These are phyloP conservation scores for Penicillium ochrochloron DNA, from an alignment of 495 filamentous ascomycete genomes.

Conservation along the genomic window DNA sequence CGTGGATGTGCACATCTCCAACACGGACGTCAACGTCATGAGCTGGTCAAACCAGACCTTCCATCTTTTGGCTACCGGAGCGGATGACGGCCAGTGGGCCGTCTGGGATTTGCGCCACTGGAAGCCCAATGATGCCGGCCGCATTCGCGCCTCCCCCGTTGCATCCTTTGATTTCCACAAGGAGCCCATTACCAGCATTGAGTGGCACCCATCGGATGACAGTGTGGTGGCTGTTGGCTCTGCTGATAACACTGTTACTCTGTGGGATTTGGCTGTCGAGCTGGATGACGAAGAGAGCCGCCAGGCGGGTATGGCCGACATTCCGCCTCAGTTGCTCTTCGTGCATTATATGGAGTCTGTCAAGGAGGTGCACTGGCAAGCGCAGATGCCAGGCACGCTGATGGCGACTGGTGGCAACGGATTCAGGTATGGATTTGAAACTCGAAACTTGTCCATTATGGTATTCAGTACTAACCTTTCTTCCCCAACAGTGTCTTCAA, in stretches of 20 bases:
- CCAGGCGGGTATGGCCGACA: conserved; percentile 82
- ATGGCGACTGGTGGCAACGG: conserved; percentile 87
- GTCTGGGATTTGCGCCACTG: conserved; percentile 97
- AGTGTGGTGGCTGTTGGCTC: conserved; percentile 90
- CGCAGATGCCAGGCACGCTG: conserved; percentile 89
- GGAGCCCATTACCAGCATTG: conserved; percentile 91
- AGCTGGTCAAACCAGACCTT: conserved; percentile 87
- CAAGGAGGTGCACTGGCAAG: conserved; percentile 97
- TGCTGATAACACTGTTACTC: conserved; percentile 89
- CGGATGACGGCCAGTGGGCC: conserved; percentile 91
- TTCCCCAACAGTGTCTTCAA: conserved; percentile 52
- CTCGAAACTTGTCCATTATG: not conserved
- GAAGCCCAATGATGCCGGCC: conserved; percentile 66
- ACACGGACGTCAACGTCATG: conserved; percentile 91
- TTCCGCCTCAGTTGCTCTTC: conserved; percentile 93
- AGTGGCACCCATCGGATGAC: conserved; percentile 98
- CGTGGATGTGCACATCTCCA: conserved; percentile 81
- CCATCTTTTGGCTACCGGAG: conserved; percentile 89
- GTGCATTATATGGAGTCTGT: conserved; percentile 93
- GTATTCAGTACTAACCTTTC: conserved; percentile 26
- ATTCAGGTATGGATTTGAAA: conserved; percentile 61
- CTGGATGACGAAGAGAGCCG: conserved; percentile 95
- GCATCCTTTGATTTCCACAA: conserved; percentile 93
- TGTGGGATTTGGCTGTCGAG: conserved; percentile 97
- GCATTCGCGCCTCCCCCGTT: conserved; percentile 65